A percentile compares a stretch with the other conserved stretches of the same genome.
Conservation (phyloP, 257 asterid species). For the Cinchona pubescens region DNA sequence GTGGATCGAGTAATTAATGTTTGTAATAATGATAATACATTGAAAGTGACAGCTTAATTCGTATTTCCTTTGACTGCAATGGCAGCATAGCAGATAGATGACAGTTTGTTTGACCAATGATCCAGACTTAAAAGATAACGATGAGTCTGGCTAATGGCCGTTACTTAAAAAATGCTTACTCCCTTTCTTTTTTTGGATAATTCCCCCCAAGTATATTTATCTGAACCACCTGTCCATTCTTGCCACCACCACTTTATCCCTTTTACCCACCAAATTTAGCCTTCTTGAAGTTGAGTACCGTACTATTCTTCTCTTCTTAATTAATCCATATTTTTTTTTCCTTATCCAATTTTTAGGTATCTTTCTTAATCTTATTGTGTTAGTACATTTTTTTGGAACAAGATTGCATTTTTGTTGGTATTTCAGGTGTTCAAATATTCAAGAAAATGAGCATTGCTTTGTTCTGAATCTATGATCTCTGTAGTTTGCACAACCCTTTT, state of each 20-base stretch:
- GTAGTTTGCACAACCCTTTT: slow-evolving; percentile 20
- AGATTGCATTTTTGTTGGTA: not conserved
- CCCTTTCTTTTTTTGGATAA: too few species aligned
- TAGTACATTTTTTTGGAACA: too few species aligned
- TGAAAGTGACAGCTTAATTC: not conserved
- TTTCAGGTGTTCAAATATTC: too few species aligned
- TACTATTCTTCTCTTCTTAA: slow-evolving; percentile 4
- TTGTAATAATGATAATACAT: too few species aligned
- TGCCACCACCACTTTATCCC: too few species aligned
- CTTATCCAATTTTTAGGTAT: not conserved
- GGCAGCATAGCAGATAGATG: not conserved
- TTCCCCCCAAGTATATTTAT: not conserved
- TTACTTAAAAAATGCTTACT: not conserved
- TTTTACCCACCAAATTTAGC: not conserved
- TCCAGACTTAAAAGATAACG: not conserved
- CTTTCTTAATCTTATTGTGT: too few species aligned
- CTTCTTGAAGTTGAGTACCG: slow-evolving; percentile 28
- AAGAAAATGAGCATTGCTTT: too few species aligned
- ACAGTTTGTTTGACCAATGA: not conserved
- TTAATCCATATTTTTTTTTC: not conserved
- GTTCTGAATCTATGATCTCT: slow-evolving; percentile 28
- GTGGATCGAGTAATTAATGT: too few species aligned
- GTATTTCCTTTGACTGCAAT: not conserved
- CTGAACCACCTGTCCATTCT: slow-evolving; percentile 11
- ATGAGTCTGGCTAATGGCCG: not conserved